Percentiles rank a stretch among this genome's conserved stretches.
Evolutionary conservation across 139 green algal genomes (phyloP).

Genomic region (Asterochloris sp.): DNA sequence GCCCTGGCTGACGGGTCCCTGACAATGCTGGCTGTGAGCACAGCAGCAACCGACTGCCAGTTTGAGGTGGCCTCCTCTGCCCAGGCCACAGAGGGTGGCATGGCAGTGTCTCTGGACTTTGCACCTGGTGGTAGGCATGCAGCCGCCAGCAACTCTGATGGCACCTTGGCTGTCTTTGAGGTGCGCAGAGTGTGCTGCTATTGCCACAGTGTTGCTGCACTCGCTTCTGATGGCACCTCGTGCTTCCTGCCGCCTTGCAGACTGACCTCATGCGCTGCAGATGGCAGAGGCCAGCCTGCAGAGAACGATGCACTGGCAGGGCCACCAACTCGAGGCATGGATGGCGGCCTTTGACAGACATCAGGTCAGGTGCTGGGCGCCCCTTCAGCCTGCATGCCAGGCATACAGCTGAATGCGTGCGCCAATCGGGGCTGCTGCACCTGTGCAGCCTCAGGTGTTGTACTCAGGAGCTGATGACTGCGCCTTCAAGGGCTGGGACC

Average conservation of each 20-base stretch:
- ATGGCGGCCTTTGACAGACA: slow-evolving; percentile 10
- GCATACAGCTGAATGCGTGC: background rate
- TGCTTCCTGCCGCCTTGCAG: background rate
- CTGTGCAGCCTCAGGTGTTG: slow-evolving; percentile 5
- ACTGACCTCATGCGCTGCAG: background rate
- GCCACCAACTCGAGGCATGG: slow-evolving; percentile 23
- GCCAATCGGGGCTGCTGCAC: background rate
- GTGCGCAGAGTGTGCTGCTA: background rate
- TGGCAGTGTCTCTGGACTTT: slow-evolving; percentile 17
- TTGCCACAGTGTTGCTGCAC: background rate
- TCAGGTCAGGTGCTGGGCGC: slow-evolving; percentile 1
- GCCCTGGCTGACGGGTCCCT: slow-evolving; percentile 15
- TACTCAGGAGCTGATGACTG: slow-evolving; percentile 21
- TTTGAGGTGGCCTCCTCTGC: background rate
- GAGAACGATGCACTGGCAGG: background rate
- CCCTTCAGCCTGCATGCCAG: background rate
- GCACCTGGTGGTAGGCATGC: background rate
- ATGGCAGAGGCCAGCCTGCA: background rate
- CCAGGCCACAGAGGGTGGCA: background rate
- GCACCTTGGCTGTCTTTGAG: slow-evolving; percentile 1
- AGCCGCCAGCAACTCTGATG: slow-evolving; percentile 6
- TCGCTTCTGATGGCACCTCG: background rate
- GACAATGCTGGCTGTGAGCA: background rate
- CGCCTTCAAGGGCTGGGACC: slow-evolving; percentile 19
- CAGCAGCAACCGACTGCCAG: background rate